Evolutionary conservation across 2,329 filamentous ascomycete species (phyloP).

Genomic region (Talaromyces sp.): DNA sequence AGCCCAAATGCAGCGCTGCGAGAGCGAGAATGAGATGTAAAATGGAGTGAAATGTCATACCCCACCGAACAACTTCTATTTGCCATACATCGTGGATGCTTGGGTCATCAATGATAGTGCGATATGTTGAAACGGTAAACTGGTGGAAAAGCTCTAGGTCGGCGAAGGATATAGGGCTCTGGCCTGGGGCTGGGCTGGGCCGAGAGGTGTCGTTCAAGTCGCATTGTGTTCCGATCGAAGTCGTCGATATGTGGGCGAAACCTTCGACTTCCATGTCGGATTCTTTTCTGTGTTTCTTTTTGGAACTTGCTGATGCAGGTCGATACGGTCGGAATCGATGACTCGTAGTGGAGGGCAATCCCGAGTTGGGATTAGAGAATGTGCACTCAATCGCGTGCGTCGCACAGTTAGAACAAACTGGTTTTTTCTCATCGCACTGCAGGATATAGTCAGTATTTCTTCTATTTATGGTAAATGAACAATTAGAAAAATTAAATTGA

Average conservation of each 20-base stretch:
- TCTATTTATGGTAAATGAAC: background rate
- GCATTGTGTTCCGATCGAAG: background rate
- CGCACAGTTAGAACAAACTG: slow-evolving; percentile 3
- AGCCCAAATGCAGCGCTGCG: slow-evolving; percentile 22
- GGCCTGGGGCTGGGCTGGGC: background rate
- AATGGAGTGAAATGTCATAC: slow-evolving; percentile 25
- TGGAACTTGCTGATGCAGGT: background rate
- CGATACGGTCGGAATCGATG: background rate
- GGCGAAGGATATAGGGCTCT: background rate
- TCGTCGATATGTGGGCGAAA: background rate
- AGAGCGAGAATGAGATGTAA: slow-evolving; percentile 27
- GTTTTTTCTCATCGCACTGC: slow-evolving; percentile 8
- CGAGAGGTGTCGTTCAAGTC: background rate
- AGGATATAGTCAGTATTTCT: background rate
- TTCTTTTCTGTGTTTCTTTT: background rate
- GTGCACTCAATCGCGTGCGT: background rate
- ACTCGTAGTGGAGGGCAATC: background rate
- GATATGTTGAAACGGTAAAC: background rate
- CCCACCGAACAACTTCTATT: slow-evolving; percentile 25
- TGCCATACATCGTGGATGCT: slow-evolving; percentile 21
- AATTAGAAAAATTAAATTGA: background rate
- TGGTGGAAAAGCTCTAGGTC: slow-evolving; percentile 6
- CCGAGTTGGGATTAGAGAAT: background rate
- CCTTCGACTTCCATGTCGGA: background rate
- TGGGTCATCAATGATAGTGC: background rate